A percentile compares a stretch with the other conserved stretches of the same genome.
These are phyloP conservation scores for Verticillium albo-atrum DNA, from an alignment of 2,329 filamentous ascomycete species.

Conservation along the genomic window DNA sequence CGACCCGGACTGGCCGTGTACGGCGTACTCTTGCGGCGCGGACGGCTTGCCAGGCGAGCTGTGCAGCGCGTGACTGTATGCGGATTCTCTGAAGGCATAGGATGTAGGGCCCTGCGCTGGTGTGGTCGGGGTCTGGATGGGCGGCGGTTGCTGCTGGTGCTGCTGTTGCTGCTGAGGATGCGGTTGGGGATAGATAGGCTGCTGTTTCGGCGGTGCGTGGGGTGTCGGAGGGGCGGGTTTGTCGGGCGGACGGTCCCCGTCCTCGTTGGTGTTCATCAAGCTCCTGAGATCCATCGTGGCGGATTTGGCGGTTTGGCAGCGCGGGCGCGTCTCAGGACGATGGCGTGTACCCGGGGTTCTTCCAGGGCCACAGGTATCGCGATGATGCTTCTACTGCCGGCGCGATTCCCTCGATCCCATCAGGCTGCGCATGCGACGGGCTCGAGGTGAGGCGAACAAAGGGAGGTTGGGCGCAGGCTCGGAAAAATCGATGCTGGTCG, in stretches of 20 bases:
- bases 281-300: conserved; percentile 46
- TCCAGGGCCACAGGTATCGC: background rate
- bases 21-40: conserved; percentile 37
- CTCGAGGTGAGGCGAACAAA: background rate
- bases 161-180: conserved; percentile 24
- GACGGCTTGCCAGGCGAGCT: conserved; percentile 43
- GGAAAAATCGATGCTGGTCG: background rate
- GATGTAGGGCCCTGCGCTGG: conserved; percentile 34
- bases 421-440: background rate
- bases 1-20: conserved; percentile 1
- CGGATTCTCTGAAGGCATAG: conserved; percentile 46
- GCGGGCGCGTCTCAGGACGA: background rate
- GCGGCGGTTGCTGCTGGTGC: conserved; percentile 17
- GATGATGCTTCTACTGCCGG: background rate
- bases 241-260: conserved; percentile 26
- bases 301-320: background rate
- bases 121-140: conserved; percentile 15
- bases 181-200: conserved; percentile 14
- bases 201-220: conserved; percentile 18
- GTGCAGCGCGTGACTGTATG: conserved; percentile 26
- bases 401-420: background rate
- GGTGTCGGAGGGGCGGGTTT: conserved; percentile 3
- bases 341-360: background rate
- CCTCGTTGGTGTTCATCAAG: conserved; percentile 50
- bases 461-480: background rate